These are phyloP conservation scores for Pelargonium fulgidum DNA, from an alignment of 441 rosid genomes.

Conservation along the genomic window DNA sequence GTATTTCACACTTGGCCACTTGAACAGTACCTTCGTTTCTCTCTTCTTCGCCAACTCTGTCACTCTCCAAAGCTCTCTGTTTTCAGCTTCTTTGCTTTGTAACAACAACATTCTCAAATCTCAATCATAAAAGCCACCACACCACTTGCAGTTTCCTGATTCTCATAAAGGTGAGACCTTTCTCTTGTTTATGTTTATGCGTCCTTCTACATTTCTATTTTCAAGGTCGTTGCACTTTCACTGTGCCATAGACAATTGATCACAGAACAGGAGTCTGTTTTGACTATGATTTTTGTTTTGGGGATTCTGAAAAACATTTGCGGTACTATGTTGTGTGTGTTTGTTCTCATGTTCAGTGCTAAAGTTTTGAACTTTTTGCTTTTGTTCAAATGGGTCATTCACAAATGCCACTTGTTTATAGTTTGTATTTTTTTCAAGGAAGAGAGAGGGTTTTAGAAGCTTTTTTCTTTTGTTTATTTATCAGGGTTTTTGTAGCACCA, in stretches of 20 bases:
- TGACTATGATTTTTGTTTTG: neutral
- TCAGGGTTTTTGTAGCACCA: neutral
- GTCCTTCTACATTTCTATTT: neutral
- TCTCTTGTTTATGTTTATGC: neutral
- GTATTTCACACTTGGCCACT: neutral
- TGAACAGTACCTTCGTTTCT: neutral
- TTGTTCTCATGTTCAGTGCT: neutral
- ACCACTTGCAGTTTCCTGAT: neutral
- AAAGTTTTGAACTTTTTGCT: conserved; percentile 5
- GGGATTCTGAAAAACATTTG: neutral
- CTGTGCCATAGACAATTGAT: neutral
- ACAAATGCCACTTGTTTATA: neutral
- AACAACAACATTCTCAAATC: too few species aligned
- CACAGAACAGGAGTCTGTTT: neutral
- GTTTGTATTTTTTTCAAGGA: neutral
- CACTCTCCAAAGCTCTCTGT: neutral
- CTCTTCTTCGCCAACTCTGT: neutral
- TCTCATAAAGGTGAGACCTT: neutral
- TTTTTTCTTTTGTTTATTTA: neutral
- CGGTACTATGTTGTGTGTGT: neutral
- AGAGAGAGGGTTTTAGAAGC: neutral
- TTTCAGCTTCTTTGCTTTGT: neutral
- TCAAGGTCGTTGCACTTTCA: neutral
- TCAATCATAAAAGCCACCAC: neutral
- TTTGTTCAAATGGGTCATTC: conserved; percentile 3